Evolutionary conservation across 83 land plant genomes (phyloP).

Genomic region (Picea abies): DNA sequence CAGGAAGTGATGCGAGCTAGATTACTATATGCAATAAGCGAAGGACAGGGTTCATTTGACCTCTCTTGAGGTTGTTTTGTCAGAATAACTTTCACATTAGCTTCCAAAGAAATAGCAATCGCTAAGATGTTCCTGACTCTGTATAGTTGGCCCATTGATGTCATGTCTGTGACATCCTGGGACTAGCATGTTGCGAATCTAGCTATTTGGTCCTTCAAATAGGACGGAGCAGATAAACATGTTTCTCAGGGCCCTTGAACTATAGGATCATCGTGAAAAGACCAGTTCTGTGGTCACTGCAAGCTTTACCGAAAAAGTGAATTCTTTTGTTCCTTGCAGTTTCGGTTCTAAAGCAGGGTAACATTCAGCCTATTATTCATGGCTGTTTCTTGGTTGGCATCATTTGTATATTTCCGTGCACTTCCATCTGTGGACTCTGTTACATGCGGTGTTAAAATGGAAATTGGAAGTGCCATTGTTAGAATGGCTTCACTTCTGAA

Average conservation of each 20-base stretch:
- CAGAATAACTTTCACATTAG: background rate
- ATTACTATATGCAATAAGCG: constrained; percentile 91
- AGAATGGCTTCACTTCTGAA: background rate
- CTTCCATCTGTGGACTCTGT: background rate
- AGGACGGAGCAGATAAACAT: background rate
- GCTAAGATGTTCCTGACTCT: background rate
- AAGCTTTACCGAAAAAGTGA: background rate
- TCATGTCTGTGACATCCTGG: constrained; percentile 8
- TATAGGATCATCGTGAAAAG: background rate
- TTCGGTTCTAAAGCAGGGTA: background rate
- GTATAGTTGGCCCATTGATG: background rate
- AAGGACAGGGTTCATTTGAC: constrained; percentile 99
- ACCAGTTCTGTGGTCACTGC: background rate
- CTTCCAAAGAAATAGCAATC: background rate
- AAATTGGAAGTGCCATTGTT: background rate
- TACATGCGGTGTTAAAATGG: background rate
- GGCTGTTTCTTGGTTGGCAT: background rate
- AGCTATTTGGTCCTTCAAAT: background rate
- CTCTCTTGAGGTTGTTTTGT: constrained; percentile 56
- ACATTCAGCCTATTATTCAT: background rate
- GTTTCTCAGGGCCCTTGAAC: background rate
- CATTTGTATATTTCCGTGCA: background rate
- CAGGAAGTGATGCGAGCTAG: constrained; percentile 91
- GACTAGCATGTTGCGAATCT: background rate
- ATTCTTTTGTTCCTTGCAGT: background rate